A percentile compares a stretch with the other conserved stretches of the same genome.
Conservation (phyloP, 495 filamentous ascomycete genomes). For the Friedmanniomyces endolithicus region DNA sequence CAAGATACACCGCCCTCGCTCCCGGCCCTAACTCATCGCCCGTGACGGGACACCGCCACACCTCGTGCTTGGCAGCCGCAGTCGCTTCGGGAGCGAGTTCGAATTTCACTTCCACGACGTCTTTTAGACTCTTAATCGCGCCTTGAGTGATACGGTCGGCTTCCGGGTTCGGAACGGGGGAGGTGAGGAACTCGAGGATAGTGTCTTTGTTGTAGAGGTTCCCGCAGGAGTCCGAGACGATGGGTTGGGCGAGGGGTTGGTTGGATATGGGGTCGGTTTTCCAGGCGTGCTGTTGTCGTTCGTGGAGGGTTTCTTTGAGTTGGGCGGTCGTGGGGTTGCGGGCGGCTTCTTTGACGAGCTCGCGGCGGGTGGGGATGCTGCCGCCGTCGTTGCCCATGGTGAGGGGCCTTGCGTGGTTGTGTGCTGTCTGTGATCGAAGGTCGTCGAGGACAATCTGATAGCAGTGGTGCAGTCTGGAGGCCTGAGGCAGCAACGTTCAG, state of each 20-base stretch:
- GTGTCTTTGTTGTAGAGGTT: slow-evolving; percentile 93
- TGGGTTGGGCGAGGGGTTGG: slow-evolving; percentile 52
- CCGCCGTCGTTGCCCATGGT: slow-evolving; percentile 93
- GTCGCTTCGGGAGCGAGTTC: slow-evolving; percentile 40
- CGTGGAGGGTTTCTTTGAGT: slow-evolving; percentile 74
- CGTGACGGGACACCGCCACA: slow-evolving; percentile 79
- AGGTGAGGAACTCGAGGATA: slow-evolving; percentile 67
- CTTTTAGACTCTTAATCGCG: slow-evolving; percentile 66
- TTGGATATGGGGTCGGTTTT: slow-evolving; percentile 74
- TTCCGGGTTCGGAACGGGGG: slow-evolving; percentile 41
- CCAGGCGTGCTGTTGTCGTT: slow-evolving; percentile 77
- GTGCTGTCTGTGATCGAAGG: background rate
- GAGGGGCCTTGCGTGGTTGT: background rate
- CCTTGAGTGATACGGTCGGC: slow-evolving; percentile 56
- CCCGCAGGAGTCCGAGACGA: slow-evolving; percentile 76
- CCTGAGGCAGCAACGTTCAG: background rate
- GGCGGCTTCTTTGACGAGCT: slow-evolving; percentile 84
- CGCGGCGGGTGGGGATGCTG: slow-evolving; percentile 84
- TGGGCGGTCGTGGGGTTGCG: slow-evolving; percentile 72
- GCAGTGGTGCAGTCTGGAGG: background rate
- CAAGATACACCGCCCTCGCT: slow-evolving; percentile 74
- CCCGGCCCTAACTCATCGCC: slow-evolving; percentile 70
- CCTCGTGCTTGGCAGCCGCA: slow-evolving; percentile 32
- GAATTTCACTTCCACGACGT: slow-evolving; percentile 83
- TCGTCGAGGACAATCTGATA: too few species aligned